Base-by-base conservation (phyloP, 2,329 filamentous ascomycete genomes). In the Botrytis hyacinthi region DNA sequence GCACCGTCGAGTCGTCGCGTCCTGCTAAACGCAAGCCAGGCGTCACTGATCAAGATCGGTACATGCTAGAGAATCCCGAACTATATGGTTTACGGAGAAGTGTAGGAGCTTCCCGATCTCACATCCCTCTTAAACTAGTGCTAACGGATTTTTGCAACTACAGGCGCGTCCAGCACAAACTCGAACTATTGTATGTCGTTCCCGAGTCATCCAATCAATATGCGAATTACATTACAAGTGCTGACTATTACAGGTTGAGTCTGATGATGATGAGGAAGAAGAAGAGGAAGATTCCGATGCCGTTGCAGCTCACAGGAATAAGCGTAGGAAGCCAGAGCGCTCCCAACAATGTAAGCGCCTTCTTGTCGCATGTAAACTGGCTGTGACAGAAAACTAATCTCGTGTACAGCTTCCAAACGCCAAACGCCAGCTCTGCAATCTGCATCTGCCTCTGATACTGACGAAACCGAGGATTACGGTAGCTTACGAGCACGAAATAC, bases 21-120 rank as follows among this genome's bases (percentile, higher is more conserved):
- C 88, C 87, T 68, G 83, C 87, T 75, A 97, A 97, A 86, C 92
- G 94, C 83, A 92, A 93, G 84, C 83, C 86, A 77, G 82, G 86
- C 80, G 81, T 88, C 54, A 90, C 91, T 70, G 93, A 92, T 70
- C 93, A 96, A 74, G 91, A 94, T 59, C 46, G 48, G 65, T 95
- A 91, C 80, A 97, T 98, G 79, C 88, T 91, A 79, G 92, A 93
- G 80, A 97, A 99, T 80, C 96, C 96, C 62, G 94, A 97, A 83
- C 86, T 99, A 14, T 99, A 98, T 85, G 96, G 96, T 66, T 87
- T 99, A 78, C 90, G 96, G 78, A 90, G 96, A 84, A 99, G 96
- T 85, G 95, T 96, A 91, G 76, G 92, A 83, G 35, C 70, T 69
- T 72, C 48, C 18, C 14, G 14, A 44, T 37, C 7, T 48, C 22